Base-by-base conservation (phyloP, 1,139 yeast species). In the Lodderomyces orthopsilosis region DNA sequence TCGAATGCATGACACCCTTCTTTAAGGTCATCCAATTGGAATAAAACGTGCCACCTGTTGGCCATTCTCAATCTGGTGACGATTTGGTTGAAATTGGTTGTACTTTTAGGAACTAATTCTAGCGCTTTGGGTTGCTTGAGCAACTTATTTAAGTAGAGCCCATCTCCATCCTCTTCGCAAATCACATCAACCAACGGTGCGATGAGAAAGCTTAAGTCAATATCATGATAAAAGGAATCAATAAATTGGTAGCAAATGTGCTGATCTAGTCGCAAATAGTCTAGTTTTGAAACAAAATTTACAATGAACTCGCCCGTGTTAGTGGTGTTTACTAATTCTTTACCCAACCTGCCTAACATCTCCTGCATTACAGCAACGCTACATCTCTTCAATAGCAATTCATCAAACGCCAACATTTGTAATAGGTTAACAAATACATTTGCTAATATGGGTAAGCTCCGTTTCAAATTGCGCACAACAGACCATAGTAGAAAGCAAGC, bases 281-380 rank as follows among this genome's bases (percentile, higher is more conserved):
- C 54, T 41, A 89, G 72, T 1, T 70, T 49, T 46, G 86, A 89
- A 35, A 89, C 75, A 10, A 87, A 58, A 17, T 62, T 64, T 18
- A 90, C 61, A n/a, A 69, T 65, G 40, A 64, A 63, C 19, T 53
- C 51, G 2, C 77, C 75, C n/a, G 61, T 54, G 5, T 49, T 46
- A 1, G 51, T 52, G 6, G 32, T 40, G 19, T 54, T 54, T 3
- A 60, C 44, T 1, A 55, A 28, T 2, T 41, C 26, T 12, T 48
- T 57, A 0, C 87, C 87, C 56, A 81, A 83, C 36, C 97, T 66
- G 0, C 98, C 98, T 3, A 88, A 61, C 8, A 86, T 74, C 55
- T 91, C 98, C 58, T 91, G 97, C 3, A 89, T 56, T 0, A 95
- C 94, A 0, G 97, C 96, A 10, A 89, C 71, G 0, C 91, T 85